Evolutionary conservation across 805 yeast species (phyloP), one percentile per base, ranked within the genome.

Genomic region (Hanseniaspora occidentalis): DNA sequence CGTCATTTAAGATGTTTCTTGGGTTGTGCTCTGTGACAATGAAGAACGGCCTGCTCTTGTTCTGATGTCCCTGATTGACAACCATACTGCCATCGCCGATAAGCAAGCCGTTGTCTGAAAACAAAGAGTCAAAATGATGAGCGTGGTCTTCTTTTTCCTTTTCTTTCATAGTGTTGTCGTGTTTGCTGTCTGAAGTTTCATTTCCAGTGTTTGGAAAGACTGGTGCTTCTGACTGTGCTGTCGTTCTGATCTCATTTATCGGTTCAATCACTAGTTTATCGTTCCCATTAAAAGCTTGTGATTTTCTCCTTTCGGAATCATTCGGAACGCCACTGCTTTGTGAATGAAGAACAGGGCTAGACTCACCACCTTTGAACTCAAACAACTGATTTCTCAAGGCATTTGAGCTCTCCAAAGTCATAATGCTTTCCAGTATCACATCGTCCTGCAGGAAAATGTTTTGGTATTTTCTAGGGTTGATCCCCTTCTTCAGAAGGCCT

Each of bases 11-110:
- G 23, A 41, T 41, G n/a, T 37, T 41, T 27, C 44, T 37, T 6
- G 44, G 36, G 18, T 29, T 37, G 18, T 41, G 41, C 9, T 41
- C 44, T 18, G 44, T 41, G 10, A 41, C 35, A 7, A 41, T 41
- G 1, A 41, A 37, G 19, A 41, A 41, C 16, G 36, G 40, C 13
- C 24, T 20, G 6, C 11, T 18, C 36, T 14, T 4, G 18, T 17
- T 17, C 25, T 20, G 13, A 36, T 23, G 18, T 31, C n/a, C n/a
- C n/a, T n/a, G n/a, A n/a, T n/a, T n/a, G n/a, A n/a, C n/a, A n/a
- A n/a, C n/a, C n/a, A n/a, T n/a, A n/a, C n/a, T n/a, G n/a, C n/a
- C n/a, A n/a, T n/a, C n/a, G n/a, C n/a, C n/a, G n/a, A n/a, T n/a
- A n/a, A n/a, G n/a, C n/a, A n/a, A n/a, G n/a, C n/a, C n/a, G n/a